phyloP scores from a whole-genome alignment of 228 moss, liverwort and hornwort genomes.

The Sphagnum magellanicum region DNA sequence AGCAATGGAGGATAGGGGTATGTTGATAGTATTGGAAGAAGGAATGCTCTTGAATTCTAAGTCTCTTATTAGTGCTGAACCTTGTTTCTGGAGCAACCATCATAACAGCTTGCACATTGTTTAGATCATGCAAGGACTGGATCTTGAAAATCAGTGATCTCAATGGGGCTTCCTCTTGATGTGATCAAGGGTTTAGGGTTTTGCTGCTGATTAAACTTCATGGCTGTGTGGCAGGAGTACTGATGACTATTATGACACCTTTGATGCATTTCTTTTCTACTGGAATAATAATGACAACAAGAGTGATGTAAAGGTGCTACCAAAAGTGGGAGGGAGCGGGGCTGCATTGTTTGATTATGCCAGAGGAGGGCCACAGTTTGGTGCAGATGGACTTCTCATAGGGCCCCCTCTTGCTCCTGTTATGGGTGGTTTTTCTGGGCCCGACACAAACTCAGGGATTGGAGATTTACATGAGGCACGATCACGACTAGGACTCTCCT shows the following conservation, averaged over 20 bases:
- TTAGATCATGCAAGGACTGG: too few species aligned
- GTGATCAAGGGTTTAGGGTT: too few species aligned
- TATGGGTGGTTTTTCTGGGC: slow-evolving; percentile 47
- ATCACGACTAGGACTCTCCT: slow-evolving; percentile 42
- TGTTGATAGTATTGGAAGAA: too few species aligned
- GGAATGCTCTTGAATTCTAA: too few species aligned
- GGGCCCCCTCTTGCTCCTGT: slow-evolving; percentile 44
- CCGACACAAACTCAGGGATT: slow-evolving; percentile 40
- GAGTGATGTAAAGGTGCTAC: slow-evolving; percentile 13
- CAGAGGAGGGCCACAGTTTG: slow-evolving; percentile 47
- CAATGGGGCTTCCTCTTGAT: too few species aligned
- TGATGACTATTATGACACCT: slow-evolving; percentile 47
- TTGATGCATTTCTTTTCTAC: slow-evolving; percentile 49
- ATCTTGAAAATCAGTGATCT: too few species aligned
- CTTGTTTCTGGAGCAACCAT: too few species aligned
- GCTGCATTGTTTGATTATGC: slow-evolving; percentile 47
- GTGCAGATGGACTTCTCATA: slow-evolving; percentile 45
- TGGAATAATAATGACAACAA: slow-evolving; percentile 11
- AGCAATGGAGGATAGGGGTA: too few species aligned
- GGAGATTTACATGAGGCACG: slow-evolving; percentile 34
- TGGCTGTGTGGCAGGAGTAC: slow-evolving; percentile 21
- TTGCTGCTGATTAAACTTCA: too few species aligned
- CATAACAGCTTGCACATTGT: too few species aligned
- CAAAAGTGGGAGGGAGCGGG: slow-evolving; percentile 45
- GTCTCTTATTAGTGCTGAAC: too few species aligned